These are phyloP conservation scores for Basidiobolus heterosporus DNA, from an alignment of 371 early-diverging fungal species.

Conservation along the genomic window DNA sequence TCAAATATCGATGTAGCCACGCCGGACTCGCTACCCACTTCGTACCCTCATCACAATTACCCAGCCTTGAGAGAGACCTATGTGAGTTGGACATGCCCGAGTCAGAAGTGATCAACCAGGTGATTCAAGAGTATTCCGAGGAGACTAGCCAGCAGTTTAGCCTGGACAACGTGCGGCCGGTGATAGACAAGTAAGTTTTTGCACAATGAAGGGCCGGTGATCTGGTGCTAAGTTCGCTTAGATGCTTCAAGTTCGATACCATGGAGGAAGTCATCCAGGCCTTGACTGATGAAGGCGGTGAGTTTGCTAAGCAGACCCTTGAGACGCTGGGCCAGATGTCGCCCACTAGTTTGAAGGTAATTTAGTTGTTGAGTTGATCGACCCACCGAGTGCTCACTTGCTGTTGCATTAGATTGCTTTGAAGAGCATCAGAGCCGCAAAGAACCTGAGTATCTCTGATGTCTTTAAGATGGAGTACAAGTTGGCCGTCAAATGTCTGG, in stretches of 20 bases:
- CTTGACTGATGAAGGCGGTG: slow-evolving; percentile 39
- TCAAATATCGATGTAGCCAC: slow-evolving; percentile 20
- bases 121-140: slow-evolving; percentile 79
- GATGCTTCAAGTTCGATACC: slow-evolving; percentile 66
- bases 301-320: slow-evolving; percentile 57
- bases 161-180: slow-evolving; percentile 23
- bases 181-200: slow-evolving; percentile 29
- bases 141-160: slow-evolving; percentile 13
- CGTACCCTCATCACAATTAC: slow-evolving; percentile 69
- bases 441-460: slow-evolving; percentile 43
- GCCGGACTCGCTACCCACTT: slow-evolving; percentile 93
- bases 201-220: slow-evolving; percentile 1
- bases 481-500: slow-evolving; percentile 61
- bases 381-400: neutral
- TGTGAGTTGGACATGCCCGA: slow-evolving; percentile 66
- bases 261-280: slow-evolving; percentile 68
- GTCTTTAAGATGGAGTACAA: slow-evolving; percentile 79
- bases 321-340: slow-evolving; percentile 47
- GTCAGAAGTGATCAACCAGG: slow-evolving; percentile 63
- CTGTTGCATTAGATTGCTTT: slow-evolving; percentile 39
- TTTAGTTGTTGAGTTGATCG: neutral
- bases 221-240: slow-evolving; percentile 2
- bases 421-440: slow-evolving; percentile 59
- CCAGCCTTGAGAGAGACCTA: slow-evolving; percentile 60
- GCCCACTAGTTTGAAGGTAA: slow-evolving; percentile 71